A percentile compares a stretch with the other conserved stretches of the same genome.
These are phyloP conservation scores for Lodderomyces theae DNA, from an alignment of 1,139 yeast genomes.

Conservation along the genomic window DNA sequence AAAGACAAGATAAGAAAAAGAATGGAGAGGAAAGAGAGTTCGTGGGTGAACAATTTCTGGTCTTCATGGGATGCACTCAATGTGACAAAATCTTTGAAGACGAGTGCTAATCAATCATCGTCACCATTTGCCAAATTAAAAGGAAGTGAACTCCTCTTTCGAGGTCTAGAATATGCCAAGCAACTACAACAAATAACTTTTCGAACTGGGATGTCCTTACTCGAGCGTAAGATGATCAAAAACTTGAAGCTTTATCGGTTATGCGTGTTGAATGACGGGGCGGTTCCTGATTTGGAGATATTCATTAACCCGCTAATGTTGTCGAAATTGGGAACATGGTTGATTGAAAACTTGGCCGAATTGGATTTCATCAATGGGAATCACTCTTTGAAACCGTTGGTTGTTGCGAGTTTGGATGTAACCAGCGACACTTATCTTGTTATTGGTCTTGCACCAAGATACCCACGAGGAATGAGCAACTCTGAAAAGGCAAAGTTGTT, in stretches of 20 bases:
- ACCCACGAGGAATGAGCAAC: conserved; percentile 59
- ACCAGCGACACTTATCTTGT: conserved; percentile 79
- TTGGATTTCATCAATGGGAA: conserved; percentile 47
- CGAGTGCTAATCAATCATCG: not conserved
- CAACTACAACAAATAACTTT: conserved; percentile 80
- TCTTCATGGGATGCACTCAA: conserved; percentile 87
- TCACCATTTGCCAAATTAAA: conserved; percentile 31
- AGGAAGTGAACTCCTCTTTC: conserved; percentile 57
- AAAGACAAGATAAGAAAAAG: conserved; percentile 41
- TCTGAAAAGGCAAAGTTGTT: conserved; percentile 41
- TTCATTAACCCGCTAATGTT: conserved; percentile 86
- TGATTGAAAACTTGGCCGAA: conserved; percentile 85
- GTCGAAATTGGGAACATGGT: conserved; percentile 84
- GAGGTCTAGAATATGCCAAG: conserved; percentile 81
- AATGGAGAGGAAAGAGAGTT: conserved; percentile 55
- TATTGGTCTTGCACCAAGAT: conserved; percentile 84
- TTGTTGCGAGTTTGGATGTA: conserved; percentile 80
- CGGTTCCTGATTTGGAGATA: conserved; percentile 70
- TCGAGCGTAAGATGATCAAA: conserved; percentile 78
- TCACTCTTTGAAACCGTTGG: conserved; percentile 70
- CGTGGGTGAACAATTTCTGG: conserved; percentile 93
- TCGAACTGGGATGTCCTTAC: conserved; percentile 80
- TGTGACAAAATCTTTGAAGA: conserved; percentile 26
- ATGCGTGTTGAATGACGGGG: conserved; percentile 82
- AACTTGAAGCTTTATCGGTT: conserved; percentile 78